Evolutionary conservation across 495 filamentous ascomycete genomes (phyloP).

Genomic region (Niebla homalea): DNA sequence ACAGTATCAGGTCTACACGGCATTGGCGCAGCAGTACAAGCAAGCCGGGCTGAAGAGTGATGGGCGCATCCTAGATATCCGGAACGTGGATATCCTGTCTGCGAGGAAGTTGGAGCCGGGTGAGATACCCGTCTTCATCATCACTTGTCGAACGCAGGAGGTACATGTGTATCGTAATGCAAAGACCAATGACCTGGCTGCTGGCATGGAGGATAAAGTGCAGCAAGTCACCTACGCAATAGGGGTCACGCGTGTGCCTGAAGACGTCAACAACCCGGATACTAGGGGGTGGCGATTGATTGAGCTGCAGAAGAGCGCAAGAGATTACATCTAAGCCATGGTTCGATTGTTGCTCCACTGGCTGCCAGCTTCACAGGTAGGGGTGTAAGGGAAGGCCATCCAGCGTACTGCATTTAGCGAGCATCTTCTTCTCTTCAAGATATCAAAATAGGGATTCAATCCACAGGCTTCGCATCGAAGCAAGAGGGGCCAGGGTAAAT

Average conservation of each 20-base stretch:
- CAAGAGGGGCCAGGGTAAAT: not conserved
- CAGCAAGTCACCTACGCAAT: conserved; percentile 97
- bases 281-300: conserved; percentile 94
- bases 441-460: too few species aligned
- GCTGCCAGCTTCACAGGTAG: not conserved
- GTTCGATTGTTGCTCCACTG: not conserved
- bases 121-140: conserved; percentile 92
- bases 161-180: conserved; percentile 90
- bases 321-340: conserved; percentile 69
- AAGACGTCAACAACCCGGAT: conserved; percentile 94
- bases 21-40: conserved; percentile 86
- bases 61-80: conserved; percentile 85
- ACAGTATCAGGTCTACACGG: conserved; percentile 87
- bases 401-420: conserved; percentile 14
- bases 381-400: not conserved
- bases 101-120: conserved; percentile 92
- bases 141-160: conserved; percentile 93
- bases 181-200: conserved; percentile 77
- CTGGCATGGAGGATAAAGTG: conserved; percentile 98
- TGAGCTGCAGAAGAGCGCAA: conserved; percentile 94
- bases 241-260: conserved; percentile 79
- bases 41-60: conserved; percentile 86
- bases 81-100: conserved; percentile 78
- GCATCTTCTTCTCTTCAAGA: conserved; percentile 4
- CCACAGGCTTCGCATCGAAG: conserved; percentile 2